Evolutionary conservation across 352 stramenopile species (phyloP), one percentile per base, ranked within the genome.

Genomic region (Phytophthora idaei): DNA sequence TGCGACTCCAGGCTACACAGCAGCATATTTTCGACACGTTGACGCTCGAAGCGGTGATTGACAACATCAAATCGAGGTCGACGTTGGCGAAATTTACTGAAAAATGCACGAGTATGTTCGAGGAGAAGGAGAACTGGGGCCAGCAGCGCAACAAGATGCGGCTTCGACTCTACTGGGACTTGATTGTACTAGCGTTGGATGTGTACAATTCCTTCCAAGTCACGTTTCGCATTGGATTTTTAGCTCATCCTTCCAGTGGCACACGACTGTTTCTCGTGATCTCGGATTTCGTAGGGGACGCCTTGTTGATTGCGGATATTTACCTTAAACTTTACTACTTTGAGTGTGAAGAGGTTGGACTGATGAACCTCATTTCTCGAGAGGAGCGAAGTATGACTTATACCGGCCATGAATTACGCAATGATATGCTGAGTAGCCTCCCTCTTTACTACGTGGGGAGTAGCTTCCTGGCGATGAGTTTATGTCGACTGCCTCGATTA

Each of bases 271-370:
- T 68, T 9, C 57, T 90, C 0, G 41, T 85, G 14, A 48, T 73
- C 2, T 49, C 80, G 1, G 82, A 93, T 45, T 67, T 80, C 5
- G 31, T 78, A 14, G 73, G 75, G 1, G 85, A 93, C 31, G 42
- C 57, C 4, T 32, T 90, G 0, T 66, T 90, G 3, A 41, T 64
- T 2, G 34, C 63, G 1, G 85, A 94, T 51, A 79, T 94, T 29
- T 83, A 89, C 29, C 72, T 92, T 6, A 89, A 91, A 42, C 66
- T 92, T 3, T 90, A 89, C 45, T 92, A 90, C 62, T 92, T 94
- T 11, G 83, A 90, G 51, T 92, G 83, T 28, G 77, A 94, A 17
- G 57, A 64, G 0, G 67, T 64, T 14, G 82, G 83, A 0, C 59
- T 90, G 29, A 44, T 44, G 0, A 91, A 90, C 27, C 49, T 94